phyloP scores from a whole-genome alignment of 2,329 filamentous ascomycete species.

The Rachicladosporium sp. region DNA sequence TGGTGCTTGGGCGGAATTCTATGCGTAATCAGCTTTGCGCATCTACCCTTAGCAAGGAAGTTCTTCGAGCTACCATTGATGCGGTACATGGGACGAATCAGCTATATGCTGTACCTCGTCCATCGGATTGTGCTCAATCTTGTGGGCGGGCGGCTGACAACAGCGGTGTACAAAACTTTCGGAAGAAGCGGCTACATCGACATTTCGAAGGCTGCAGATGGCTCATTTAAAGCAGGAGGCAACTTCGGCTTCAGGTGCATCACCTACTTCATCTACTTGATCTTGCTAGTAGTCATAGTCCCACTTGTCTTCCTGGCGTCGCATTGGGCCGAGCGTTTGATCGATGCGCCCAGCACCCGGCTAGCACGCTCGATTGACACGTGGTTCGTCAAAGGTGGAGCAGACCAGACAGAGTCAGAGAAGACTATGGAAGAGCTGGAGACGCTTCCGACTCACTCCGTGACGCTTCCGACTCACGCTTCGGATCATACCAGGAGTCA shows the following conservation, averaged over 20 bases:
- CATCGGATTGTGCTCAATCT: conserved; percentile 1
- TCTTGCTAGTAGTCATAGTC: conserved; percentile 2
- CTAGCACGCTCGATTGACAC: conserved; percentile 8
- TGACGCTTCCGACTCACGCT: too few species aligned
- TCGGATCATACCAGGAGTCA: too few species aligned
- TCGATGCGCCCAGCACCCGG: conserved; percentile 8
- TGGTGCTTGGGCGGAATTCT: conserved; percentile 2
- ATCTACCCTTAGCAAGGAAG: conserved; percentile 2
- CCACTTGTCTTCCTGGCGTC: conserved; percentile 8
- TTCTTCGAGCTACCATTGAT: conserved; percentile 3
- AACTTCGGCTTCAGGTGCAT: background rate
- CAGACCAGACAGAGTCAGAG: too few species aligned
- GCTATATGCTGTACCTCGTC: conserved; percentile 7
- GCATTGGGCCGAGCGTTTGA: conserved; percentile 6
- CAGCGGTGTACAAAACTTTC: background rate
- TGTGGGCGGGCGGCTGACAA: too few species aligned
- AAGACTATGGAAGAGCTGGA: too few species aligned
- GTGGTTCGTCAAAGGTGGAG: conserved; percentile 1
- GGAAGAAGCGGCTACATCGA: conserved; percentile 5
- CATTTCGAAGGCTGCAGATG: too few species aligned
- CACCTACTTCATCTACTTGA: conserved; percentile 5
- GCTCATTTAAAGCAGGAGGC: too few species aligned
- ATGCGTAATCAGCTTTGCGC: conserved; percentile 3
- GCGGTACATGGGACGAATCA: conserved; percentile 6
- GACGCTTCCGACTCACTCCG: too few species aligned